phyloP scores from a whole-genome alignment of 352 stramenopile genomes.

The Phytophthora pistaciae region DNA sequence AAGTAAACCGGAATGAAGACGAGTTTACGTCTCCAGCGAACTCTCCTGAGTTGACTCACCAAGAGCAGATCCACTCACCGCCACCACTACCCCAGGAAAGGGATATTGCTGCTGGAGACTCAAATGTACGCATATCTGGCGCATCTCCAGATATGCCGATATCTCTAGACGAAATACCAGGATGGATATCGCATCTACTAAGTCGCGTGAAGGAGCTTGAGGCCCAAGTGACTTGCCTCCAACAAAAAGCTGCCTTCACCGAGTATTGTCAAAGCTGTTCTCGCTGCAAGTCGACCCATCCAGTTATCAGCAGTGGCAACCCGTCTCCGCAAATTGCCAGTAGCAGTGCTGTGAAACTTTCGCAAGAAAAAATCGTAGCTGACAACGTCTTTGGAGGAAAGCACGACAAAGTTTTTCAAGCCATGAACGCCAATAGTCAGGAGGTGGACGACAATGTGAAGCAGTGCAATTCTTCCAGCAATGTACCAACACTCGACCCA shows the following conservation, averaged over 20 bases:
- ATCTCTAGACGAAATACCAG: conserved; percentile 15
- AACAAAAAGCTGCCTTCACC: conserved; percentile 8
- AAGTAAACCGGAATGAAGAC: not conserved
- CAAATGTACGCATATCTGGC: not conserved
- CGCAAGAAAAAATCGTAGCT: not conserved
- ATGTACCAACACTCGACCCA: not conserved
- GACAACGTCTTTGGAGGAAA: not conserved
- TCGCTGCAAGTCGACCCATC: not conserved
- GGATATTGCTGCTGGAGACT: conserved; percentile 4
- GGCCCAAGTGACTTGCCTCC: conserved; percentile 12
- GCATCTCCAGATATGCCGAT: conserved; percentile 2
- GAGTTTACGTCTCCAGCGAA: not conserved
- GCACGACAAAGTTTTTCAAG: not conserved
- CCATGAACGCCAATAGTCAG: not conserved
- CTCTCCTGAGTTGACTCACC: not conserved
- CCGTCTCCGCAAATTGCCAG: not conserved
- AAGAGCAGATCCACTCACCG: not conserved
- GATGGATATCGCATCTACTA: conserved; percentile 14
- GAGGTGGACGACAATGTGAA: not conserved
- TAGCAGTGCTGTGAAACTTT: not conserved
- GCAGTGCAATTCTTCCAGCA: not conserved
- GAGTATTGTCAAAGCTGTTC: not conserved
- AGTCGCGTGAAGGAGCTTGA: conserved; percentile 15
- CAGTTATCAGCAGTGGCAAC: not conserved
- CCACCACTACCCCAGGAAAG: not conserved